Evolutionary conservation across 768 basidiomycete species (phyloP).

Genomic region (Kondoa malvinella): DNA sequence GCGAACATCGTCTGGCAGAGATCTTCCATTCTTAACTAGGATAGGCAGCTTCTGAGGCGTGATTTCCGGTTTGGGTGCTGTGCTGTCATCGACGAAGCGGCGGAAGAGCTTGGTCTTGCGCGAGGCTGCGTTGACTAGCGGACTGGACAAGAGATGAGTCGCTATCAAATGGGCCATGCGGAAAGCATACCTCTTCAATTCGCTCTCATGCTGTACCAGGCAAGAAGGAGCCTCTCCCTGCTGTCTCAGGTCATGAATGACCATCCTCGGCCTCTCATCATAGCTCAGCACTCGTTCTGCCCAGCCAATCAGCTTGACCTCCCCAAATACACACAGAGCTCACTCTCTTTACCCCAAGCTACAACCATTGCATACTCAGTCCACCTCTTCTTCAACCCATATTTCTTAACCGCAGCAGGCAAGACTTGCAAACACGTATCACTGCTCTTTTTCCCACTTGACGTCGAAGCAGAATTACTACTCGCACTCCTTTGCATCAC

Average conservation of each 20-base stretch:
- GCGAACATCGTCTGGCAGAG: not conserved
- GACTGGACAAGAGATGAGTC: not conserved
- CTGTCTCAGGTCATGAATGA: constrained; percentile 2
- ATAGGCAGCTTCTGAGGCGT: not conserved
- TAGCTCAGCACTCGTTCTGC: not conserved
- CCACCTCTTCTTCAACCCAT: not conserved
- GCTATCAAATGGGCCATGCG: not conserved
- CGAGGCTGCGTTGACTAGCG: not conserved
- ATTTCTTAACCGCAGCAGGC: constrained; percentile 8
- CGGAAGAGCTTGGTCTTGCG: not conserved
- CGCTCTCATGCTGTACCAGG: constrained; percentile 8
- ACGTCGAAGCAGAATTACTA: too few relatives aligned
- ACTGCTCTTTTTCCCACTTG: not conserved
- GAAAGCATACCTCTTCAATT: not conserved
- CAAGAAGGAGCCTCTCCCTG: constrained; percentile 3
- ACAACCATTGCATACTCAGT: constrained; percentile 1
- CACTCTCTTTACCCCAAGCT: not conserved
- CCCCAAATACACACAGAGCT: not conserved
- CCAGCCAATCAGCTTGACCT: not conserved
- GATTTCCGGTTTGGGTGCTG: not conserved
- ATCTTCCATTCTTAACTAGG: not conserved
- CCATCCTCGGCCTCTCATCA: constrained; percentile 1
- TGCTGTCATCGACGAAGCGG: not conserved
- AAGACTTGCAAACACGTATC: constrained; percentile 9
- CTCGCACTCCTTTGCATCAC: not conserved